Evolutionary conservation across 2,329 filamentous ascomycete species (phyloP), one percentile per base, ranked within the genome.

Genomic region (Hypoxylon sp.): DNA sequence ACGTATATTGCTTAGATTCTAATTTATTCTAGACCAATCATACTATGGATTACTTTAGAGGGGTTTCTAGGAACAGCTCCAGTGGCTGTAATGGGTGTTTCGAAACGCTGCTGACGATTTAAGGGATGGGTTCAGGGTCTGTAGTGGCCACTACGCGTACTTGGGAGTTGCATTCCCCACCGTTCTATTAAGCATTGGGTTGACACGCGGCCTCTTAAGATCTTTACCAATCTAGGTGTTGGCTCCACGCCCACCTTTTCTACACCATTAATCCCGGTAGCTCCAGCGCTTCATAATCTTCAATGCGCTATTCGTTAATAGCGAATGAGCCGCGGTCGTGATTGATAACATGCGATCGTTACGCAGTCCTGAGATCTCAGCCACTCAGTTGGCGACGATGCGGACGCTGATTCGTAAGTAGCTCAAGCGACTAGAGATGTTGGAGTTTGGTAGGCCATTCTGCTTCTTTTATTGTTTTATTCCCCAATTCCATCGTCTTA

Each of bases 131-230:
- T 33, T 54, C 62, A 44, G 50, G 58, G 19, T 5, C n/a, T 4
- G 17, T 13, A 29, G 19, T 37, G 26, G 54, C 19, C 11, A 4
- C 35, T 47, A 54, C 9, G 22, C 14, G 14, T 42, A 26, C 42
- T 39, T 29, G 31, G 26, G 24, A 50, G 46, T 50, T 3, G 56
- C 22, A n/a, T 26, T 60, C 59, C 42, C 67, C 59, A 66, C 63
- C 19, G 14, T 24, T 44, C 53, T 48, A 58, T 58, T 46, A 52
- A 59, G 57, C 62, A 66, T 63, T 56, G 37, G 51, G 54, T 48
- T 19, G 67, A 63, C 67, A 67, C 63, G 67, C 67, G 67, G 63
- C 63, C 67, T 58, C 44, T 22, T 48, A 50, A 66, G 59, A 66
- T 63, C 63, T 51, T 66, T 69, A 61, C 67, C 46, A 57, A 48